Conservation (phyloP, 2,329 filamentous ascomycete genomes). For the Metarhizium brunneum region DNA sequence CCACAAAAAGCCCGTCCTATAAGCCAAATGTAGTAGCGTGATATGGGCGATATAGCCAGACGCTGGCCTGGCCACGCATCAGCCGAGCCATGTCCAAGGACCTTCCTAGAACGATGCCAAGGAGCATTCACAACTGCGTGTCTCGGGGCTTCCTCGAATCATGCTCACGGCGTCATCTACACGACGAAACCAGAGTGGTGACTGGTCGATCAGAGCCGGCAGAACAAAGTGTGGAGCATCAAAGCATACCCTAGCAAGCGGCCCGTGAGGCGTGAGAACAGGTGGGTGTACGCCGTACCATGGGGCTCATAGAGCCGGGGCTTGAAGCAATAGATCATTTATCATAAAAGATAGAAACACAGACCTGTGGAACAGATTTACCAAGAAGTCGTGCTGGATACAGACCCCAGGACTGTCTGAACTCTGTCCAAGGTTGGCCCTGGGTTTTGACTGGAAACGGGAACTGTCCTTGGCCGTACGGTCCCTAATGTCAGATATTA, state of each 20-base stretch:
- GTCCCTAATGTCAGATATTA: too few species aligned
- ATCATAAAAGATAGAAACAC: conserved; percentile 19
- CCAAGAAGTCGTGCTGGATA: neutral
- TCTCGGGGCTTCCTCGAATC: neutral
- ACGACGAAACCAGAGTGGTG: neutral
- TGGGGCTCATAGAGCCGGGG: neutral
- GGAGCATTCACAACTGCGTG: neutral
- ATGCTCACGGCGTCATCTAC: neutral
- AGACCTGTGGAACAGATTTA: neutral
- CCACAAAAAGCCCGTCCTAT: neutral
- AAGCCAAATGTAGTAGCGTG: neutral
- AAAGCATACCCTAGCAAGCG: neutral
- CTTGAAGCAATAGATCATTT: conserved; percentile 16
- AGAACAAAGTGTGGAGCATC: neutral
- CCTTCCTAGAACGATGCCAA: neutral
- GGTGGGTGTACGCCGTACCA: neutral
- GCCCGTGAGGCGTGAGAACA: conserved; percentile 1
- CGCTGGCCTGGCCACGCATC: neutral
- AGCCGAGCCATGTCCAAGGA: neutral
- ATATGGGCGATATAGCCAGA: neutral
- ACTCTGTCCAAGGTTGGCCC: too few species aligned
- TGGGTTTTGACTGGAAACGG: too few species aligned
- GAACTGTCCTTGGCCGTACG: too few species aligned
- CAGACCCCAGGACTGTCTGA: too few species aligned
- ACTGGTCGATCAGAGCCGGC: neutral